Percentiles rank a stretch among this genome's conserved stretches.
Evolutionary conservation across 768 basidiomycete species (phyloP).

Genomic region (Leccinum disarticulatum): DNA sequence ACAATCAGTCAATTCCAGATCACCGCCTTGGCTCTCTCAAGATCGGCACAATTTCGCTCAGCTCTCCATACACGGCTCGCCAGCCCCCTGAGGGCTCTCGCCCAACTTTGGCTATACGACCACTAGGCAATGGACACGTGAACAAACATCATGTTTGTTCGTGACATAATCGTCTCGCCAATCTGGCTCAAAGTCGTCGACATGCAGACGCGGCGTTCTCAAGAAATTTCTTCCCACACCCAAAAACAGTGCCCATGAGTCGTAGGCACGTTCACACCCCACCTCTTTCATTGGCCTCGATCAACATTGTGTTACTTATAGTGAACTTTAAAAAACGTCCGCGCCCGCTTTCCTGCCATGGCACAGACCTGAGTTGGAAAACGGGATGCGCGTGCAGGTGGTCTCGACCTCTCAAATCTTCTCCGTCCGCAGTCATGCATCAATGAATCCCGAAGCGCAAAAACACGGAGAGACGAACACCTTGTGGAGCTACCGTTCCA

Average conservation of each 20-base stretch:
- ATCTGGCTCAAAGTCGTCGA: slow-evolving; percentile 21
- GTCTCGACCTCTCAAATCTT: slow-evolving; percentile 5
- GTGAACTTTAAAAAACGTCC: slow-evolving; percentile 26
- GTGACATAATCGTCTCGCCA: slow-evolving; percentile 30
- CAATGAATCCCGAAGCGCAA: neutral
- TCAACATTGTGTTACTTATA: slow-evolving; percentile 15
- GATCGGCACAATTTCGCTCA: slow-evolving; percentile 14
- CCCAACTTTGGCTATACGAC: neutral
- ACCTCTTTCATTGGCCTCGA: slow-evolving; percentile 25
- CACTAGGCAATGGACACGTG: neutral
- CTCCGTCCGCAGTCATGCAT: slow-evolving; percentile 1
- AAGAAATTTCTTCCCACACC: slow-evolving; percentile 28
- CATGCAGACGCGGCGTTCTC: slow-evolving; percentile 28
- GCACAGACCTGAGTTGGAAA: neutral
- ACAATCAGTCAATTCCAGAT: slow-evolving; percentile 8
- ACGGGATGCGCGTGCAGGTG: neutral
- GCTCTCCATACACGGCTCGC: slow-evolving; percentile 1
- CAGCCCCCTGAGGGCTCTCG: neutral
- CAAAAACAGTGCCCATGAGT: slow-evolving; percentile 12
- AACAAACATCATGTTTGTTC: slow-evolving; percentile 3
- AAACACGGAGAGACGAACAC: neutral
- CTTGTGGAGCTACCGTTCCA: slow-evolving; percentile 13
- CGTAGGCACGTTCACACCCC: slow-evolving; percentile 33
- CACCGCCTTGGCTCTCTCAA: slow-evolving; percentile 4
- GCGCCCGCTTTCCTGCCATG: slow-evolving; percentile 2